Conservation (phyloP, 2,329 filamentous ascomycete genomes). For the Waltergamsia citrina region DNA sequence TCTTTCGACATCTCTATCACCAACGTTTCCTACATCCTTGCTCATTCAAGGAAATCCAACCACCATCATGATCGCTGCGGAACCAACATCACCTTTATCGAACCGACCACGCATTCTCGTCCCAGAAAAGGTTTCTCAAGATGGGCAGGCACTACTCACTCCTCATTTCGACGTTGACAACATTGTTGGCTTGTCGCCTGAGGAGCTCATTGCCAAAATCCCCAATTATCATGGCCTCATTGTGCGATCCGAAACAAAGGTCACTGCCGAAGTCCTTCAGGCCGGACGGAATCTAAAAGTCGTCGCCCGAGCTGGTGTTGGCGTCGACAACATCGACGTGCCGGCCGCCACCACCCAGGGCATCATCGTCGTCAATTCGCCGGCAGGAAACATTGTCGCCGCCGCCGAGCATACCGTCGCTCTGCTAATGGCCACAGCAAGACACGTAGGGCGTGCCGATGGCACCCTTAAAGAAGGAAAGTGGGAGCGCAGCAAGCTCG, state of each 20-base stretch:
- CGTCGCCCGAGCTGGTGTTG: conserved; percentile 71
- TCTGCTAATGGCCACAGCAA: conserved; percentile 62
- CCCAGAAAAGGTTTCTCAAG: conserved; percentile 71
- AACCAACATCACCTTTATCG: not conserved
- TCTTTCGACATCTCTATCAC: too few relatives aligned
- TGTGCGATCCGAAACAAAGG: conserved; percentile 73
- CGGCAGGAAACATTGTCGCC: conserved; percentile 70
- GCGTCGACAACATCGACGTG: conserved; percentile 76
- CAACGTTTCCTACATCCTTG: too few relatives aligned
- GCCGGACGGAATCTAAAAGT: conserved; percentile 64
- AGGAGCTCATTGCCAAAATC: conserved; percentile 58
- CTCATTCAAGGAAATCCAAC: too few relatives aligned
- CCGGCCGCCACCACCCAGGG: conserved; percentile 61
- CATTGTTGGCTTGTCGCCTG: conserved; percentile 48
- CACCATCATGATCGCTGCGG: not conserved
- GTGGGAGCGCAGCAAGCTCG: conserved; percentile 67
- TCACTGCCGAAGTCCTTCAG: conserved; percentile 57
- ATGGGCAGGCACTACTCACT: conserved; percentile 61
- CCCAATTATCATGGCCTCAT: conserved; percentile 67
- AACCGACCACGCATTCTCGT: conserved; percentile 49
- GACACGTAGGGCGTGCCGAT: conserved; percentile 64
- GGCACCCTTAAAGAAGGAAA: conserved; percentile 59
- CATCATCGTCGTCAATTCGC: conserved; percentile 73
- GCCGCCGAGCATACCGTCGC: conserved; percentile 73
- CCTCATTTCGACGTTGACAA: conserved; percentile 62